phyloP scores from a whole-genome alignment of 2,329 filamentous ascomycete species.

The Hypoxylon rubiginosum region DNA sequence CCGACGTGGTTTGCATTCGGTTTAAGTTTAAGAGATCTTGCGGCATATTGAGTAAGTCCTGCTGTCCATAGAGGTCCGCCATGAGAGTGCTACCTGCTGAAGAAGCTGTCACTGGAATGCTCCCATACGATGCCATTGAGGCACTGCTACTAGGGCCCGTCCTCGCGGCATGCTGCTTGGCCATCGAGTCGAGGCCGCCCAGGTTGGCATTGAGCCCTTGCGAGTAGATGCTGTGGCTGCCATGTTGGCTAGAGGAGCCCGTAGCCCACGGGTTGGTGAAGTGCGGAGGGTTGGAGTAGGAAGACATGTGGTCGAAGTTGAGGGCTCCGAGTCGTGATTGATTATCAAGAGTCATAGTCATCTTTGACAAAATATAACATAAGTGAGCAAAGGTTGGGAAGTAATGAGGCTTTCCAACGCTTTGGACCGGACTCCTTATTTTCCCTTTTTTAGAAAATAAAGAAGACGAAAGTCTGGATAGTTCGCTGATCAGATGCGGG shows the following conservation, averaged over 20 bases:
- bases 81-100: constrained; percentile 79
- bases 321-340: constrained; percentile 84
- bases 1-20: constrained; percentile 71
- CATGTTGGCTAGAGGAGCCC: constrained; percentile 65
- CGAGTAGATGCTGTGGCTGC: constrained; percentile 75
- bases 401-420: constrained; percentile 47
- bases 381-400: constrained; percentile 42
- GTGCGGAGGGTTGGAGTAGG: constrained; percentile 76
- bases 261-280: constrained; percentile 93
- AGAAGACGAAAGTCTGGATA: constrained; percentile 46
- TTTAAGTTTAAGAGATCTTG: constrained; percentile 82
- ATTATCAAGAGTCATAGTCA: constrained; percentile 97
- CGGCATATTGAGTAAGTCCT: constrained; percentile 76
- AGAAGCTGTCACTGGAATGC: constrained; percentile 78
- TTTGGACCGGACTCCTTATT: constrained; percentile 27
- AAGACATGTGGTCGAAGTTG: constrained; percentile 83
- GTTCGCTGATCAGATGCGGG: constrained; percentile 67
- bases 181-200: constrained; percentile 66
- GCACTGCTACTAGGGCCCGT: constrained; percentile 70
- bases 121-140: constrained; percentile 78
- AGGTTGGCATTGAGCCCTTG: constrained; percentile 71
- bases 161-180: constrained; percentile 70
- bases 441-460: constrained; percentile 31
- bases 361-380: constrained; percentile 61
- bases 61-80: constrained; percentile 69